Conservation (phyloP, 2,329 filamentous ascomycete genomes). For the Chrysoporthe puriensis region DNA sequence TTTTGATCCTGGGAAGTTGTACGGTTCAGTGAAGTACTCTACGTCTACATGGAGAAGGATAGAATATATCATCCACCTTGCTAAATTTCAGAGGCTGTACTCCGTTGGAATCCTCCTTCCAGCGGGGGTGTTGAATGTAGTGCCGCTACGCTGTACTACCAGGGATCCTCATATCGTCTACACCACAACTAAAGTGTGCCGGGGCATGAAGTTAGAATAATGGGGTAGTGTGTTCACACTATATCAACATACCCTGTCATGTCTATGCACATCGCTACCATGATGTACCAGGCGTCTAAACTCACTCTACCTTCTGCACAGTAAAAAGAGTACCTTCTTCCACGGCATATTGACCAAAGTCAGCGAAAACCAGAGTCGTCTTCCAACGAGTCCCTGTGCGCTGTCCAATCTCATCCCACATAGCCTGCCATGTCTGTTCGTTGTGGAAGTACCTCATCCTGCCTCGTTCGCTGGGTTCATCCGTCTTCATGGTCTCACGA, state of each 20-base stretch:
- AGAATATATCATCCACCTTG: too few relatives aligned
- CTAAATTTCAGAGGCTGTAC: too few relatives aligned
- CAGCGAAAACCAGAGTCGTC: constrained; percentile 1
- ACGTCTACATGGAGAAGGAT: too few relatives aligned
- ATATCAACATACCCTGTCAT: background rate
- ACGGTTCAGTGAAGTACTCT: too few relatives aligned
- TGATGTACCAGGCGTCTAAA: background rate
- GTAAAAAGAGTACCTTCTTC: background rate
- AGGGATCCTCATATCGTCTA: background rate
- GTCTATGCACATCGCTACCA: background rate
- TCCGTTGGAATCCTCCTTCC: too few relatives aligned
- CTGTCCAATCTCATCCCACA: constrained; percentile 47
- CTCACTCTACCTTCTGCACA: background rate
- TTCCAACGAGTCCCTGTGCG: constrained; percentile 44
- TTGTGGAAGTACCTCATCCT: constrained; percentile 44
- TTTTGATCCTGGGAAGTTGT: too few relatives aligned
- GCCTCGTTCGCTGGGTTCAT: constrained; percentile 26
- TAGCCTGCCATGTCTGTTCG: constrained; percentile 43
- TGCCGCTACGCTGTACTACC: background rate
- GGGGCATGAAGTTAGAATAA: background rate
- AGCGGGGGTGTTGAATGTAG: too few relatives aligned
- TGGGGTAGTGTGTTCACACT: background rate
- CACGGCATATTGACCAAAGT: background rate
- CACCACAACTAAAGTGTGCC: background rate
- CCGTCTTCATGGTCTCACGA: constrained; percentile 31